Conservation (phyloP, 441 rosid species). For the Populus tomentosa region DNA sequence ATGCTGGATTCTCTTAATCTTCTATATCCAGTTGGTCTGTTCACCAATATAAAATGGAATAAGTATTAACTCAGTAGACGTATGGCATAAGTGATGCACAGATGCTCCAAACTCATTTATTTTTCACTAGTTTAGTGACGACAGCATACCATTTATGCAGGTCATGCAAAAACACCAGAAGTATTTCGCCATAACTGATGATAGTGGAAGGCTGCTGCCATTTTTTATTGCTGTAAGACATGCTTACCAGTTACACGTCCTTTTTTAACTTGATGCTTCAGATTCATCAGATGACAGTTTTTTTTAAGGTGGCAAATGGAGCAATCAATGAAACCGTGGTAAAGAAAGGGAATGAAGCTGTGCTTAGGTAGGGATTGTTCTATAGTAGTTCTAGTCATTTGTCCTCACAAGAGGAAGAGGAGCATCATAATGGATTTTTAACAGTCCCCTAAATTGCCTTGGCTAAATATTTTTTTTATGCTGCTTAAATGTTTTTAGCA, state of each 20-base stretch:
- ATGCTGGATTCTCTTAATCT: not conserved
- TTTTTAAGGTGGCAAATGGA: conserved; percentile 92
- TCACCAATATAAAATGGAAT: not conserved
- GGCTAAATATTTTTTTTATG: not conserved
- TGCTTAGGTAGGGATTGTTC: conserved; percentile 65
- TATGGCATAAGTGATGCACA: not conserved
- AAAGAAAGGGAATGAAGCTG: conserved; percentile 97
- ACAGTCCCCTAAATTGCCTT: not conserved
- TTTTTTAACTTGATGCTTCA: conserved; percentile 7
- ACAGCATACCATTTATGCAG: conserved; percentile 35
- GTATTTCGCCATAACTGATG: conserved; percentile 71
- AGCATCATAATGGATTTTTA: not conserved
- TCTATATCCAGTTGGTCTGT: not conserved
- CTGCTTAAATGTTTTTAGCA: conserved; percentile 2
- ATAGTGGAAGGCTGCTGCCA: conserved; percentile 69
- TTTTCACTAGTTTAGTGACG: not conserved
- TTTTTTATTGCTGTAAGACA: conserved; percentile 78
- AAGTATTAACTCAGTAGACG: not conserved
- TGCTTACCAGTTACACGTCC: conserved; percentile 17
- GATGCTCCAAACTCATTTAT: not conserved
- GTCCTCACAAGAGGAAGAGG: not conserved
- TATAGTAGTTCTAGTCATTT: conserved; percentile 7
- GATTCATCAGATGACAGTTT: conserved; percentile 19
- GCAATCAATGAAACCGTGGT: conserved; percentile 70
- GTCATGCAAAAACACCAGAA: conserved; percentile 99